These are phyloP conservation scores for Aspergillus brunneoviolaceus DNA, from an alignment of 2,329 filamentous ascomycete genomes.

Conservation along the genomic window DNA sequence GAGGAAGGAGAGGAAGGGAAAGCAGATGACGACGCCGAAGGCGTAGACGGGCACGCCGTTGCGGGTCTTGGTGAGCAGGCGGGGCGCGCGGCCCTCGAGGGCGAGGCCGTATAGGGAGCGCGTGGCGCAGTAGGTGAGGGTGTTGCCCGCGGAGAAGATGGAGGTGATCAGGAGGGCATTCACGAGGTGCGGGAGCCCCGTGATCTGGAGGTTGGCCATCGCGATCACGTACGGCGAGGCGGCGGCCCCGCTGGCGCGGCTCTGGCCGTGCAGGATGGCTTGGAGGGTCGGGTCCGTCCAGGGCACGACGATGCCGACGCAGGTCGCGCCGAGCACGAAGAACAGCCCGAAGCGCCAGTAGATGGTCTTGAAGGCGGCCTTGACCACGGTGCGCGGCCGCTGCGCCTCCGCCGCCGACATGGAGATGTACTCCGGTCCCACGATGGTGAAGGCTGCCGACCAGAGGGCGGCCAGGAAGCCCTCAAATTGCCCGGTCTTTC, in stretches of 20 bases:
- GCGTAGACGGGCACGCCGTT: constrained; percentile 63
- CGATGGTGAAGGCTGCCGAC: constrained; percentile 64
- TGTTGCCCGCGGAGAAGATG: constrained; percentile 58
- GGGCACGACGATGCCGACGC: constrained; percentile 66
- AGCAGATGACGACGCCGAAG: constrained; percentile 55
- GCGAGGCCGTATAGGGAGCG: constrained; percentile 55
- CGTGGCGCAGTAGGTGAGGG: constrained; percentile 55
- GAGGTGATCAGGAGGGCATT: constrained; percentile 57
- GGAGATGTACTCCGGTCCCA: constrained; percentile 62
- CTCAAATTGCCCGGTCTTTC: constrained; percentile 55
- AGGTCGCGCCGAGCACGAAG: constrained; percentile 69
- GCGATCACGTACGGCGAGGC: constrained; percentile 65
- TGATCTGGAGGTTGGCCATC: constrained; percentile 56
- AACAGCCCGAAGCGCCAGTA: constrained; percentile 72
- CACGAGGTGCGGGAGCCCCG: constrained; percentile 56
- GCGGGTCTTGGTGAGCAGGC: constrained; percentile 57
- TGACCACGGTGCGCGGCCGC: constrained; percentile 65
- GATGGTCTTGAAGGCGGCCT: constrained; percentile 69
- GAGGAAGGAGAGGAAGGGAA: constrained; percentile 56
- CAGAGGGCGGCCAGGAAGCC: constrained; percentile 65
- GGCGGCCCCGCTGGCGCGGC: constrained; percentile 42
- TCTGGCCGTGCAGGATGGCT: constrained; percentile 12
- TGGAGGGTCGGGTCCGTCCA: constrained; percentile 56
- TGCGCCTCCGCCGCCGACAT: constrained; percentile 64
- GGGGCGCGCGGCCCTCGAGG: constrained; percentile 54